phyloP scores from a whole-genome alignment of 2,329 filamentous ascomycete genomes.

The Nemania sp. region DNA sequence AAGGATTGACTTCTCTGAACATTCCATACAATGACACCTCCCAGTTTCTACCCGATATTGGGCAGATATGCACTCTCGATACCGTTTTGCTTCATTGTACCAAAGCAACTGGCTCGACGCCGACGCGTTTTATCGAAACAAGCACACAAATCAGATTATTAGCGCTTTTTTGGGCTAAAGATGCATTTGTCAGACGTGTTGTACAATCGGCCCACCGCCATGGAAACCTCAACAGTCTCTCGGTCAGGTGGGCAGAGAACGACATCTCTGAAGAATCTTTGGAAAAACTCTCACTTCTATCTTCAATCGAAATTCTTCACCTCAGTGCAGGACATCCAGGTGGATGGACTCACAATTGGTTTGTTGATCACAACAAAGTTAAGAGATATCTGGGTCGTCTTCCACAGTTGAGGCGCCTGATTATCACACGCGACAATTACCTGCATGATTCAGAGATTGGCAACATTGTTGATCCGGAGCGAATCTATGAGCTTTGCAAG shows the following conservation, averaged over 20 bases:
- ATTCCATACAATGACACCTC: not conserved
- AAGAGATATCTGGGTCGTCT: not conserved
- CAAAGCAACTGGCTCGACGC: not conserved
- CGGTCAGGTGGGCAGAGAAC: not conserved
- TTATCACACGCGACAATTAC: constrained; percentile 3
- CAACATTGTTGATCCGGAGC: not conserved
- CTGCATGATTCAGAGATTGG: not conserved
- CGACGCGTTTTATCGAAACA: not conserved
- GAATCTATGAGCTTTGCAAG: not conserved
- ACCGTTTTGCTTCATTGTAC: not conserved
- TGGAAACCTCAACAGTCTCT: not conserved
- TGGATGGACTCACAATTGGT: not conserved
- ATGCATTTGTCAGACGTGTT: not conserved
- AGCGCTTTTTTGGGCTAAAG: not conserved
- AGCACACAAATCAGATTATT: constrained; percentile 1
- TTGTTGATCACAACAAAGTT: constrained; percentile 2
- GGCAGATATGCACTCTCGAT: constrained; percentile 1
- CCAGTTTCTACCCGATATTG: not conserved
- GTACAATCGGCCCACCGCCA: constrained; percentile 3
- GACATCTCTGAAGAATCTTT: not conserved
- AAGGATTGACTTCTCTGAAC: constrained; percentile 1
- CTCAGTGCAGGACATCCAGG: not conserved
- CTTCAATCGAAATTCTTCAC: constrained; percentile 4
- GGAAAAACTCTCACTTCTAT: not conserved
- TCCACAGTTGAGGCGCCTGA: not conserved